These are phyloP conservation scores for Aureobasidium sp. DNA, from an alignment of 2,329 filamentous ascomycete genomes.

Conservation along the genomic window DNA sequence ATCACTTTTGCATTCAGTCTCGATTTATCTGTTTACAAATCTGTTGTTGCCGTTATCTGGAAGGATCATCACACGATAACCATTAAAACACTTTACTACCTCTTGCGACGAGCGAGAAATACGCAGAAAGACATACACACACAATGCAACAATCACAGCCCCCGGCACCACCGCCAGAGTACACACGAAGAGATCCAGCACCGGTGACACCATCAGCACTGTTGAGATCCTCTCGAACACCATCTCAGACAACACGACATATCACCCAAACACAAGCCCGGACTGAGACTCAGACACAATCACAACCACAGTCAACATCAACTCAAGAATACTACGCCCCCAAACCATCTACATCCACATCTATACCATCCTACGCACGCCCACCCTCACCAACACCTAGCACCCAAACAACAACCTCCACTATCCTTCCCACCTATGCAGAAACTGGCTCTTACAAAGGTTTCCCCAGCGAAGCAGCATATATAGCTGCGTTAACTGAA, in stretches of 20 bases:
- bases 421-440: constrained; percentile 6
- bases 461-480: constrained; percentile 32
- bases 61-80: not conserved
- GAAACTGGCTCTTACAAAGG: constrained; percentile 28
- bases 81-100: no score
- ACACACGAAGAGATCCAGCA: constrained; percentile 4
- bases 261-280: not conserved
- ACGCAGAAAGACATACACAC: not conserved
- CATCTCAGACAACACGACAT: not conserved
- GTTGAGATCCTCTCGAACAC: not conserved
- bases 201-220: not conserved
- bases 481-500: constrained; percentile 31
- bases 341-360: not conserved
- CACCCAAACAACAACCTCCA: constrained; percentile 9
- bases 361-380: not conserved
- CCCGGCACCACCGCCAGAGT: constrained; percentile 3
- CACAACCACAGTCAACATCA: not conserved
- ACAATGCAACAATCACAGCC: constrained; percentile 7
- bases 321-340: not conserved
- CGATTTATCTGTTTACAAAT: no score
- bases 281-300: not conserved
- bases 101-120: not conserved
- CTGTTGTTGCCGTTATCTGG: not conserved
- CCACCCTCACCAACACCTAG: constrained; percentile 17
- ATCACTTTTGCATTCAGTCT: no score